phyloP scores from a whole-genome alignment of 371 early-diverging fungal species.

The Capillidium heterosporum region DNA sequence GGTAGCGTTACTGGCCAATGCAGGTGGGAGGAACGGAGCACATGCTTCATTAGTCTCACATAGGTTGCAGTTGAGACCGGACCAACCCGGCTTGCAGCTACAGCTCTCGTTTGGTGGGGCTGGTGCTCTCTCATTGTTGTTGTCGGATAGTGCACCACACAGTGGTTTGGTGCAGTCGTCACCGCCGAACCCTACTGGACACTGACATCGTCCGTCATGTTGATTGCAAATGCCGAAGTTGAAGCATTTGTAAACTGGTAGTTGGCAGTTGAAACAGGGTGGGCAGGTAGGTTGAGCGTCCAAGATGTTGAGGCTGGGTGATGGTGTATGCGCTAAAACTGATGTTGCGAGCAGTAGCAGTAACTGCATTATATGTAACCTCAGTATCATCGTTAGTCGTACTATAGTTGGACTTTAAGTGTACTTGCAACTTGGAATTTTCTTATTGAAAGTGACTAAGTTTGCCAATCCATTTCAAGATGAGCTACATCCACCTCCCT shows the following conservation, averaged over 20 bases:
- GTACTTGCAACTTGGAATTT: too few relatives aligned
- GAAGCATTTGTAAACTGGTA: conserved; percentile 51
- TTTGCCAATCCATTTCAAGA: too few relatives aligned
- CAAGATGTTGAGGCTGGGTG: too few relatives aligned
- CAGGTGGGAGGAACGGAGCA: conserved; percentile 47
- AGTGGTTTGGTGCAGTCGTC: conserved; percentile 56
- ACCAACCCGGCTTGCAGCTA: conserved; percentile 73
- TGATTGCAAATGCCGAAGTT: conserved; percentile 64
- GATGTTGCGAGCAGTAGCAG: too few relatives aligned
- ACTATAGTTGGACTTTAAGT: too few relatives aligned
- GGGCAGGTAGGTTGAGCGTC: conserved; percentile 24
- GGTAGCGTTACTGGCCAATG: conserved; percentile 42
- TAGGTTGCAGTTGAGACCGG: conserved; percentile 82
- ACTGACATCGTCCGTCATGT: conserved; percentile 61
- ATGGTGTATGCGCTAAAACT: too few relatives aligned
- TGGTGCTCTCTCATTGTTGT: conserved; percentile 28
- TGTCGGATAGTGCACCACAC: conserved; percentile 46
- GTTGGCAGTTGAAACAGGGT: conserved; percentile 68
- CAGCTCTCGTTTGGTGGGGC: conserved; percentile 29
- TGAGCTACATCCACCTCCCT: too few relatives aligned
- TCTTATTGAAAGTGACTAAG: too few relatives aligned
- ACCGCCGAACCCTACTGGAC: conserved; percentile 80
- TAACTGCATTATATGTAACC: too few relatives aligned
- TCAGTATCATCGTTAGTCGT: too few relatives aligned
- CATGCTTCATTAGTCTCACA: conserved; percentile 60